Evolutionary conservation across 1,284 basidiomycete species (phyloP).

Genomic region (Austroboletus olivaceoglutinosus): DNA sequence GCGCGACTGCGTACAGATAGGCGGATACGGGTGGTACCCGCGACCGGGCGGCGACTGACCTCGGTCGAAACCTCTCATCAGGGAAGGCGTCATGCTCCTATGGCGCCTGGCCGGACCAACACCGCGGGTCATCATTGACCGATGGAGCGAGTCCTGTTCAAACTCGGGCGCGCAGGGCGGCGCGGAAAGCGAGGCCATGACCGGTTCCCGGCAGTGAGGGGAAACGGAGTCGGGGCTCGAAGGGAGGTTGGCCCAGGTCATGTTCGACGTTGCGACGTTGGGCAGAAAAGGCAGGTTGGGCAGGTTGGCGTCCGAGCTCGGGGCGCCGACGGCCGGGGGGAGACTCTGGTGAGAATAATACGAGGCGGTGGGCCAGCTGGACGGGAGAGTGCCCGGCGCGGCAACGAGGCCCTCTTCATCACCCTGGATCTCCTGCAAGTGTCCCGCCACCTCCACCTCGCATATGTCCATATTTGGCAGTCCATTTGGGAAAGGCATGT

Average conservation of each 20-base stretch:
- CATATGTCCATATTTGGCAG: slow-evolving; percentile 50
- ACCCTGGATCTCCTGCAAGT: slow-evolving; percentile 55
- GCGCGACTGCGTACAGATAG: slow-evolving; percentile 27
- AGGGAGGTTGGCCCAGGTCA: slow-evolving; percentile 28
- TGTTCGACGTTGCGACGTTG: slow-evolving; percentile 22
- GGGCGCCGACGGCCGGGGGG: slow-evolving; percentile 13
- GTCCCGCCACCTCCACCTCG: slow-evolving; percentile 57
- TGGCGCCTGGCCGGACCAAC: slow-evolving; percentile 65
- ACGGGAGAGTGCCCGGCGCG: slow-evolving; percentile 19
- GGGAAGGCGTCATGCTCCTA: slow-evolving; percentile 70
- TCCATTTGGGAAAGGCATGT: slow-evolving; percentile 26
- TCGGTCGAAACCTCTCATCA: slow-evolving; percentile 40
- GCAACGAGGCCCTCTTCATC: slow-evolving; percentile 58
- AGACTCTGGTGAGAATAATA: slow-evolving; percentile 27
- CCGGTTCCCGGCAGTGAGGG: slow-evolving; percentile 37
- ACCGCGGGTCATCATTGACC: slow-evolving; percentile 24
- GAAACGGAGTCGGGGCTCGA: slow-evolving; percentile 36
- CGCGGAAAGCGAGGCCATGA: slow-evolving; percentile 54
- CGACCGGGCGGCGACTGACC: slow-evolving; percentile 29
- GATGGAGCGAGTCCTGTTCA: slow-evolving; percentile 38
- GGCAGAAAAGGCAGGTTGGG: slow-evolving; percentile 26
- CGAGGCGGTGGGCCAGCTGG: slow-evolving; percentile 14
- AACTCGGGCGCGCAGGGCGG: slow-evolving; percentile 67
- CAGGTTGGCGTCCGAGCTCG: slow-evolving; percentile 22
- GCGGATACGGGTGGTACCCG: slow-evolving; percentile 31